Evolutionary conservation across 2,329 filamentous ascomycete species (phyloP).

Genomic region (Periconia sp.): DNA sequence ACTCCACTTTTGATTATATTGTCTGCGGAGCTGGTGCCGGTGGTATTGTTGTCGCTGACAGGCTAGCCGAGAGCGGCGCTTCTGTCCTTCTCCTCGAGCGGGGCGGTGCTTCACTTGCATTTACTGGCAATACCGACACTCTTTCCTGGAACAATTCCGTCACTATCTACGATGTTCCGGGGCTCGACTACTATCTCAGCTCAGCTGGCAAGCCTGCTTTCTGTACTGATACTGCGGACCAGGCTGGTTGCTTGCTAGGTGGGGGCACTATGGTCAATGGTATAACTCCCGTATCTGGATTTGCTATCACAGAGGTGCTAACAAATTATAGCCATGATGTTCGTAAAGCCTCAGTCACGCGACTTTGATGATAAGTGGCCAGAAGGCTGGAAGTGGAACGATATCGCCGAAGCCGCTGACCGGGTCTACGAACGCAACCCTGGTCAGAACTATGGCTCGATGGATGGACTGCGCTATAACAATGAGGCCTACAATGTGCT

Average conservation of each 20-base stretch:
- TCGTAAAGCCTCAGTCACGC: constrained; percentile 37
- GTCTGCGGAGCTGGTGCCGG: constrained; percentile 66
- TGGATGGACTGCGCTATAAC: constrained; percentile 68
- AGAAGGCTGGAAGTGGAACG: constrained; percentile 69
- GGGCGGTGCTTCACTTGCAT: constrained; percentile 44
- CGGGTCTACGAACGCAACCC: constrained; percentile 74
- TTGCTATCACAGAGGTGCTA: constrained; percentile 52
- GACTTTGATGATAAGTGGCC: constrained; percentile 79
- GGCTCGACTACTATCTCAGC: constrained; percentile 41
- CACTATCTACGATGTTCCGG: constrained; percentile 47
- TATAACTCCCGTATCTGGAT: constrained; percentile 66
- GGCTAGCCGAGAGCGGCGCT: constrained; percentile 67
- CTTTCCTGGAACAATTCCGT: constrained; percentile 43
- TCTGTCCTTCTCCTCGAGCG: constrained; percentile 64
- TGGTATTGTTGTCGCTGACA: constrained; percentile 64
- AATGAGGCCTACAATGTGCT: constrained; percentile 70
- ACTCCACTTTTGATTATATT: constrained; percentile 65
- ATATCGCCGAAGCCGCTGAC: constrained; percentile 65
- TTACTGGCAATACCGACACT: constrained; percentile 33
- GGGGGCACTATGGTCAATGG: constrained; percentile 71
- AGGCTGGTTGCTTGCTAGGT: constrained; percentile 73
- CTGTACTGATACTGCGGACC: constrained; percentile 72
- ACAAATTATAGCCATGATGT: constrained; percentile 34
- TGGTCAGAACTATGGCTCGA: constrained; percentile 68
- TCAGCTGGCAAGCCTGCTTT: constrained; percentile 34